Evolutionary conservation across 2,329 filamentous ascomycete genomes (phyloP).

Genomic region (Fusarium sp.): DNA sequence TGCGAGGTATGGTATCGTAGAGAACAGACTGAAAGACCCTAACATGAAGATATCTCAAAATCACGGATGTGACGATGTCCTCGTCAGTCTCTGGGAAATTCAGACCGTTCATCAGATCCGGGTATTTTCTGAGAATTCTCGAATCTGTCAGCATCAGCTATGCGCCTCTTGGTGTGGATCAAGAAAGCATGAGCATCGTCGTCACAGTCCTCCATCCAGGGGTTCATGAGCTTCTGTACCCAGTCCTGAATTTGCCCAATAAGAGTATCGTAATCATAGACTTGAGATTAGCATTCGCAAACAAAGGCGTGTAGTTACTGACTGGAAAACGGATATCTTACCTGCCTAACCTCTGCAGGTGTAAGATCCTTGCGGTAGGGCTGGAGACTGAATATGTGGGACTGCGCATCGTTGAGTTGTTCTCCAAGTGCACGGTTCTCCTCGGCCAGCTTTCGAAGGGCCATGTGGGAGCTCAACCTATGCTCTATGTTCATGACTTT

Average conservation of each 20-base stretch:
- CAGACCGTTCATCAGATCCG: slow-evolving; percentile 46
- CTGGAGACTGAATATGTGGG: slow-evolving; percentile 54
- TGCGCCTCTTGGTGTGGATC: slow-evolving; percentile 32
- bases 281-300: slow-evolving; percentile 12
- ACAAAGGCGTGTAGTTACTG: not conserved
- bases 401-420: slow-evolving; percentile 48
- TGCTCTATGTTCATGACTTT: slow-evolving; percentile 39
- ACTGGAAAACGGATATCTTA: slow-evolving; percentile 28
- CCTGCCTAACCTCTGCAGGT: slow-evolving; percentile 48
- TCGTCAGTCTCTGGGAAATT: slow-evolving; percentile 51
- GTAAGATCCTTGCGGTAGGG: slow-evolving; percentile 53
- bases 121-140: slow-evolving; percentile 41
- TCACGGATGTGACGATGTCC: slow-evolving; percentile 48
- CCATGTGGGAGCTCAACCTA: slow-evolving; percentile 35
- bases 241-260: too few species aligned
- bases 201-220: slow-evolving; percentile 43
- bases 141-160: slow-evolving; percentile 41
- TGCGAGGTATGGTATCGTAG: slow-evolving; percentile 38
- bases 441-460: slow-evolving; percentile 32
- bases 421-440: slow-evolving; percentile 45
- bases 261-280: slow-evolving; percentile 49
- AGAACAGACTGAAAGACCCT: slow-evolving; percentile 49
- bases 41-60: slow-evolving; percentile 49
- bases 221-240: slow-evolving; percentile 44
- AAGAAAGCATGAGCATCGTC: slow-evolving; percentile 39